Conservation (phyloP, 176 grass and related monocot genomes). For the Zoysia japonica region DNA sequence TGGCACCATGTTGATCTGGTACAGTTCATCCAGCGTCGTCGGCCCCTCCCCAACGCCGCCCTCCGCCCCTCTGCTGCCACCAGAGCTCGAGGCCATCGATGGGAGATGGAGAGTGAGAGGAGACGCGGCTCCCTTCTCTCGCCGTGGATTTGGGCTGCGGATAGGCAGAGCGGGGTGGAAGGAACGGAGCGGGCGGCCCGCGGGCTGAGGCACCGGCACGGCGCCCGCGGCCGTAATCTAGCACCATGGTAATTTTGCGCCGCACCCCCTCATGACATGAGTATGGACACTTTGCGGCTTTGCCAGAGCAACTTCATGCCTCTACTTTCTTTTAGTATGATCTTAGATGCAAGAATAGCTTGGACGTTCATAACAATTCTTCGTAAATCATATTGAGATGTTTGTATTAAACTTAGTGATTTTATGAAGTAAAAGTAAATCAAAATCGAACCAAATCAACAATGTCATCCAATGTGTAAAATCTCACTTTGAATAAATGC, state of each 20-base stretch:
- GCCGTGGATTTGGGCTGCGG: slow-evolving; percentile 28
- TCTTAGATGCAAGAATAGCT: too few relatives aligned
- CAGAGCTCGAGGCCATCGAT: slow-evolving; percentile 53
- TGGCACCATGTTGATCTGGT: slow-evolving; percentile 83
- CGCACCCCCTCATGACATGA: background rate
- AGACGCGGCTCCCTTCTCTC: background rate
- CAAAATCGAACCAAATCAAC: too few relatives aligned
- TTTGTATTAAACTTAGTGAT: too few relatives aligned
- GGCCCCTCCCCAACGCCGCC: slow-evolving; percentile 55
- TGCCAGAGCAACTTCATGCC: too few relatives aligned
- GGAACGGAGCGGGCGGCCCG: slow-evolving; percentile 31
- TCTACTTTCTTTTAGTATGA: too few relatives aligned
- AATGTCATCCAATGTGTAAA: too few relatives aligned
- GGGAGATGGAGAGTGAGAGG: background rate
- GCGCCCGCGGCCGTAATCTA: slow-evolving; percentile 38
- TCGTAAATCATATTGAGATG: too few relatives aligned
- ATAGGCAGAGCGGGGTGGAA: background rate
- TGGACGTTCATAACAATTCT: too few relatives aligned
- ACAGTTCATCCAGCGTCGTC: slow-evolving; percentile 76
- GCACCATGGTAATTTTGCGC: background rate
- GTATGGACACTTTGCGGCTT: background rate
- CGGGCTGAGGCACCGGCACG: background rate
- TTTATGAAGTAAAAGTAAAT: too few relatives aligned
- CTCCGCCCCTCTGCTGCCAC: slow-evolving; percentile 27
- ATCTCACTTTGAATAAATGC: too few relatives aligned